phyloP scores from a whole-genome alignment of 257 asterid species.

The Ocimum tenuiflorum region DNA sequence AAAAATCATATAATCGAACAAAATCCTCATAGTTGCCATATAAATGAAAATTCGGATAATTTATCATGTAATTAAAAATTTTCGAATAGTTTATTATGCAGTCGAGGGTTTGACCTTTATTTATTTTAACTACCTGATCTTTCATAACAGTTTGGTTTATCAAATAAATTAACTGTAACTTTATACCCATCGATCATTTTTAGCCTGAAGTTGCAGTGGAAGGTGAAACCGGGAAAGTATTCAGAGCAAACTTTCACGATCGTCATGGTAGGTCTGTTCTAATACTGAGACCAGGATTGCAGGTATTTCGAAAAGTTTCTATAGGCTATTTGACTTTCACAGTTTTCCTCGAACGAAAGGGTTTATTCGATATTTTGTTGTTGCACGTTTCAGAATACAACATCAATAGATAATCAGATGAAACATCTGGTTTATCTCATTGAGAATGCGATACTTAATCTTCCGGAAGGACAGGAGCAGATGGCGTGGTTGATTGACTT shows the following conservation, averaged over 20 bases:
- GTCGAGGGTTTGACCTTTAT: too few relatives aligned
- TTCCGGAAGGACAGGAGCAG: constrained; percentile 88
- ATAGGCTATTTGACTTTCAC: background rate
- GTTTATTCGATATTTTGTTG: background rate
- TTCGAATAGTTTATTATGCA: too few relatives aligned
- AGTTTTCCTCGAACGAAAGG: background rate
- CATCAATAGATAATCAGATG: constrained; percentile 71
- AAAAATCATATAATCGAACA: too few relatives aligned
- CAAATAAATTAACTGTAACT: background rate
- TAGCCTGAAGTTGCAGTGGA: constrained; percentile 75
- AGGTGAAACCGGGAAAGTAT: constrained; percentile 89
- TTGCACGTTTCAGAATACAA: constrained; percentile 58
- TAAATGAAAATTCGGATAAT: too few relatives aligned
- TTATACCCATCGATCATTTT: constrained; percentile 13
- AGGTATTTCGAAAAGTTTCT: constrained; percentile 37
- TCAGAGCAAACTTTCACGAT: constrained; percentile 73
- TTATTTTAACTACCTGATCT: too few relatives aligned
- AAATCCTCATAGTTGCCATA: too few relatives aligned
- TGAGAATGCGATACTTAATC: constrained; percentile 87
- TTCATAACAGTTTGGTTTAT: background rate
- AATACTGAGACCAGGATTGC: constrained; percentile 79
- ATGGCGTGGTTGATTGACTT: constrained; percentile 95
- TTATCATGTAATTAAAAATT: too few relatives aligned
- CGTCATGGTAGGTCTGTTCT: constrained; percentile 85
- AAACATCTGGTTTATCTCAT: constrained; percentile 79